Conservation (phyloP, 805 yeast species). For the Metschnikowia picachoensis region DNA sequence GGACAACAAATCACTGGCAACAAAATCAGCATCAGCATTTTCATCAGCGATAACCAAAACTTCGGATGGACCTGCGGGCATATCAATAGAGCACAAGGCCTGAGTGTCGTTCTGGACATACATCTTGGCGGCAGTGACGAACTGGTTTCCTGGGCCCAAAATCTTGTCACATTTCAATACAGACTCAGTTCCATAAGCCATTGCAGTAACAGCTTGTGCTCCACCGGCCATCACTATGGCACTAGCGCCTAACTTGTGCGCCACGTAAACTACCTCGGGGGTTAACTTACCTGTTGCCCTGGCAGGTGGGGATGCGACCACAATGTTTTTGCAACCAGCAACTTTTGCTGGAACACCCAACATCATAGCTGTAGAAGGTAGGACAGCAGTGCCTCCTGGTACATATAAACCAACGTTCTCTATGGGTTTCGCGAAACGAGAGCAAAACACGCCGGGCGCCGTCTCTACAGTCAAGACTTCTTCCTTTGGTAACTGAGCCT, state of each 20-base stretch:
- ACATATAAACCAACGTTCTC: conserved; percentile 93
- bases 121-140: conserved; percentile 99
- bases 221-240: conserved; percentile 96
- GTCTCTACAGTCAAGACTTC: conserved; percentile 83
- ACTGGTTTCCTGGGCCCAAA: conserved; percentile 98
- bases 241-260: conserved; percentile 90
- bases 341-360: conserved; percentile 97
- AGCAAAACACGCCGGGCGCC: conserved; percentile 88
- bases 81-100: conserved; percentile 93
- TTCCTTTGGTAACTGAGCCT: conserved; percentile 76
- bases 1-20: conserved; percentile 91
- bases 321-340: conserved; percentile 91
- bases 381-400: conserved; percentile 98
- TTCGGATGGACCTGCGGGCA: conserved; percentile 99
- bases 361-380: conserved; percentile 98
- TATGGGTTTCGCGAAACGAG: conserved; percentile 92
- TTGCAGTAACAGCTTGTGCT: conserved; percentile 97
- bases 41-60: conserved; percentile 93
- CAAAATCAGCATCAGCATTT: conserved; percentile 88
- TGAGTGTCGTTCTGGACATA: conserved; percentile 90
- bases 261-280: conserved; percentile 97
- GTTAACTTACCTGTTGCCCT: conserved; percentile 87
- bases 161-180: conserved; percentile 95
- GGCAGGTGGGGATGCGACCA: conserved; percentile 90
- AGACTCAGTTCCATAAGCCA: conserved; percentile 96